Base-by-base conservation (phyloP, 495 filamentous ascomycete genomes). In the Penicillium manginii region DNA sequence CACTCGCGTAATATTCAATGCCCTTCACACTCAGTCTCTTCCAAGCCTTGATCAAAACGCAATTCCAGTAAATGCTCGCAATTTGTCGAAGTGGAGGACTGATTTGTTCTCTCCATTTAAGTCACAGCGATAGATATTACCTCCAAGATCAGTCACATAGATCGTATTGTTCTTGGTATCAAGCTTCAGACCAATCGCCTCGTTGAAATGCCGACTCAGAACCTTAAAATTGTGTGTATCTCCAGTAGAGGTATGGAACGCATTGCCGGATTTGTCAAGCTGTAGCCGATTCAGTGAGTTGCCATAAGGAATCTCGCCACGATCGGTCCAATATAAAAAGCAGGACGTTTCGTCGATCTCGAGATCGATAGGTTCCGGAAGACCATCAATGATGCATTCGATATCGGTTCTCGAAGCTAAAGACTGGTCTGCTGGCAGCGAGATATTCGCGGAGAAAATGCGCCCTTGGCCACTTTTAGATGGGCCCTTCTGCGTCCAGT, bases 401-500 rank as follows among this genome's bases (percentile, higher is more conserved):
- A 79, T 68, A 50, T 83, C 77, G 2, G 46, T 54, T 14, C 73
- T 60, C n/a, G 50, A 56, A 4, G 19, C 18, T 2, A 62, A 40
- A 14, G 62, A 57, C 39, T 66, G 47, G n/a, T 62, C 63, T 14
- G 22, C 33, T 0, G 73, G 70, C 2, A 68, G 65, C 1, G 65
- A 58, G 22, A 83, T 74, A 31, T 73, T 61, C 3, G 81, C 80
- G 31, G 65, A 63, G 61, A 83, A 78, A 49, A 85, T 82, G 4
- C 75, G 68, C 2, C 83, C 81, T 40, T 78, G 58, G 2, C 58
- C 61, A n/a, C 72, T 74, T 61, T 84, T 84, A 6, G 75, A 73
- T 1, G 66, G 67, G 0, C 83, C 83, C 58, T 84, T 84, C 56
- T 84, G 83, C 0, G 82, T 81, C 82, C 82, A 84, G 64, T 79